Conservation (phyloP, 345 rosid genomes). For the Alliaria petiolata region DNA sequence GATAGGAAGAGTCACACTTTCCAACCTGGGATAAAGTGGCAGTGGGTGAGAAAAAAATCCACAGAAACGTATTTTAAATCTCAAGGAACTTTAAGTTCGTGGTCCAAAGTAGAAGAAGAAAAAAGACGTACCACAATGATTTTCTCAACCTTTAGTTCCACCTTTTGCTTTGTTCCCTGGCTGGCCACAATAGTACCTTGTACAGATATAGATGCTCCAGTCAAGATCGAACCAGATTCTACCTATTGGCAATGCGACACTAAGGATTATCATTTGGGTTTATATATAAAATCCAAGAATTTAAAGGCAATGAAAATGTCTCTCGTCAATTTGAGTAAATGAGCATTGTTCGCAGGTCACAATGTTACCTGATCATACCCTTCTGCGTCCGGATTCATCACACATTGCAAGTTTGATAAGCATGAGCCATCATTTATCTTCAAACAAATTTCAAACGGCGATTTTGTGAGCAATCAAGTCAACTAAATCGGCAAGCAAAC, state of each 20-base stretch:
- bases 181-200: constrained; percentile 81
- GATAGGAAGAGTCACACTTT: constrained; percentile 84
- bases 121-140: constrained; percentile 60
- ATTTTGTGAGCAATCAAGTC: background rate
- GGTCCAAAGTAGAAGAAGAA: background rate
- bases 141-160: constrained; percentile 82
- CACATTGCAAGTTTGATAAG: constrained; percentile 95
- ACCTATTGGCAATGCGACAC: constrained; percentile 45
- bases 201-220: constrained; percentile 82
- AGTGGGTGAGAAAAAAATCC: background rate
- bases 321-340: background rate
- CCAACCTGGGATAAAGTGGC: constrained; percentile 52
- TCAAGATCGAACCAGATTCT: constrained; percentile 71
- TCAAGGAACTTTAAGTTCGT: background rate
- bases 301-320: too few species aligned
- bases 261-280: too few species aligned
- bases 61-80: background rate
- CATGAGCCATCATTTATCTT: constrained; percentile 96
- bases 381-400: constrained; percentile 68
- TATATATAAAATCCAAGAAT: too few species aligned
- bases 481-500: too few species aligned
- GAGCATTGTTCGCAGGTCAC: background rate
- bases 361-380: constrained; percentile 82
- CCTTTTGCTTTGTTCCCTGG: constrained; percentile 91
- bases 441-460: background rate